phyloP scores from a whole-genome alignment of 192 early-diverging fungal genomes.

The Haplosporangium gracile region DNA sequence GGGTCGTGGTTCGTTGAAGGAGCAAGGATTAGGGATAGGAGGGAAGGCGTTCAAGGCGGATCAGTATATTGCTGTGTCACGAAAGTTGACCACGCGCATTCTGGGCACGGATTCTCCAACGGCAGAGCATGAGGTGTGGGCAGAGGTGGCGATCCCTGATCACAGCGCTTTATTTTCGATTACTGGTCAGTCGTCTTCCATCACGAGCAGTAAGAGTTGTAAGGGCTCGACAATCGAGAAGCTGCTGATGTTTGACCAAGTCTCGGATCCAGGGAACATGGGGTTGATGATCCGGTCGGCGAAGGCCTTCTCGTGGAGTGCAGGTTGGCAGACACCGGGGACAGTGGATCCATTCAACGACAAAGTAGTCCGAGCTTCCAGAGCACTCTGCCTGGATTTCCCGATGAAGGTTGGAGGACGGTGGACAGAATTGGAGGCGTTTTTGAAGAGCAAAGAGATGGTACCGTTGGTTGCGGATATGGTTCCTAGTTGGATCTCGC shows the following conservation, averaged over 20 bases:
- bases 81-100: constrained; percentile 56
- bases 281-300: constrained; percentile 63
- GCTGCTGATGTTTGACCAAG: constrained; percentile 59
- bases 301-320: constrained; percentile 62
- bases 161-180: constrained; percentile 8
- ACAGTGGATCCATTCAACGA: constrained; percentile 64
- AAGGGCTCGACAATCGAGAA: constrained; percentile 9
- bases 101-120: constrained; percentile 61
- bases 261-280: constrained; percentile 62
- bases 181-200: not conserved
- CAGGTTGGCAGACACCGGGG: constrained; percentile 46
- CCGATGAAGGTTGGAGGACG: constrained; percentile 24
- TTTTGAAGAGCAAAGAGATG: constrained; percentile 32
- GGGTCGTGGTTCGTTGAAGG: not conserved
- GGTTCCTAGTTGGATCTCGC: constrained; percentile 32
- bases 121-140: constrained; percentile 59
- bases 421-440: constrained; percentile 23
- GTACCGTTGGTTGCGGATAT: constrained; percentile 63
- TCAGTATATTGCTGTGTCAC: constrained; percentile 56
- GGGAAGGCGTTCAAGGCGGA: constrained; percentile 40
- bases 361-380: constrained; percentile 61
- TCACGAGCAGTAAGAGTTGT: not conserved
- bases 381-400: constrained; percentile 57
- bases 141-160: constrained; percentile 60
- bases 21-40: not conserved